Base-by-base conservation (phyloP, 2,329 filamentous ascomycete genomes). In the Aspergillus fructus region DNA sequence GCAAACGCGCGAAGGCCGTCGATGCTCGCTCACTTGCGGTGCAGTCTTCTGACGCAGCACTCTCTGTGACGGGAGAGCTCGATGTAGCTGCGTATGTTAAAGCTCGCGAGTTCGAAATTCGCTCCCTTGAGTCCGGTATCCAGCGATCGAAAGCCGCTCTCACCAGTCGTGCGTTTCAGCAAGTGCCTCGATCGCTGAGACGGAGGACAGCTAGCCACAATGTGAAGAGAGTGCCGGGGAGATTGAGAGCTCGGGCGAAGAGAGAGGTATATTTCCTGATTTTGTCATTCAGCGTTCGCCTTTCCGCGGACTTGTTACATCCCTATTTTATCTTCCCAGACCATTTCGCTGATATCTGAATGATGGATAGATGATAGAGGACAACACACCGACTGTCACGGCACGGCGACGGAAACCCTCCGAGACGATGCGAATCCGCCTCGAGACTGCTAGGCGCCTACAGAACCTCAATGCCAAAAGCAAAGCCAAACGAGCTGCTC, bases 141-240 rank as follows among this genome's bases (percentile, higher is more conserved):
- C 82, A 83, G 54, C 86, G 84, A 37, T 89, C 90, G 47, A 93
- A 89, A 72, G 79, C 80, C 62, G 79, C 76, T 1, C 67, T 85
- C 59, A 80, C 84, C 43, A 87, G 85, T 56, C 84, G 93, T 51
- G 93, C 93, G 13, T 97, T 97, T 69, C 94, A 99, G 74, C 85
- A 91, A 65, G 89, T 99, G 5, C 94, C 94, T 1, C 85, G 91
- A 64, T 87, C 88, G 49, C 78, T 99, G 83, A 83, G 94, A 63
- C 83, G 94, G 62, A 83, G 94, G 66, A 96, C 93, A 0, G 94
- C 93, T 19, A 96, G 92, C 72, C 94, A 99, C 76, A 97, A 99
- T 82, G 89, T 90, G 37, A 96, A 93, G 76, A 85, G 89, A 61
- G 88, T 99, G 15, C 94, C 94, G 2, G 89, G 88, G 69, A 80